Evolutionary conservation across 768 basidiomycete species (phyloP).

Genomic region (Hydnomerulius pinastri): DNA sequence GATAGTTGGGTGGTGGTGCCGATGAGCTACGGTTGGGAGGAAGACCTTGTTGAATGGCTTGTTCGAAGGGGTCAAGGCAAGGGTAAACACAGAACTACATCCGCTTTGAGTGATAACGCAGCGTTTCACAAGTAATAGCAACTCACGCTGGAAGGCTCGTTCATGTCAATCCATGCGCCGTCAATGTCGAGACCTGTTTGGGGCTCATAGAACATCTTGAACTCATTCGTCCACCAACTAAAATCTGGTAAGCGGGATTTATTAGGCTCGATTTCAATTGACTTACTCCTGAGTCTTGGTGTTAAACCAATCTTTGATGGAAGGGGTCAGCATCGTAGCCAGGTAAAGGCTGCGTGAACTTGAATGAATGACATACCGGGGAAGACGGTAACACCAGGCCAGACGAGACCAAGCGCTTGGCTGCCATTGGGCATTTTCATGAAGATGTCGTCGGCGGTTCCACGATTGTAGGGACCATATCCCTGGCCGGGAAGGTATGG

Average conservation of each 20-base stretch:
- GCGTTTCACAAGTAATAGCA: background rate
- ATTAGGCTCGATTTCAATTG: background rate
- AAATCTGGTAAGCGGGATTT: background rate
- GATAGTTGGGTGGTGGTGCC: slow-evolving; percentile 54
- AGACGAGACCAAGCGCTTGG: slow-evolving; percentile 57
- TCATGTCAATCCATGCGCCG: slow-evolving; percentile 78
- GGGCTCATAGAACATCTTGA: slow-evolving; percentile 54
- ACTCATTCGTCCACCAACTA: slow-evolving; percentile 67
- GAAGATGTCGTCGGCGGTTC: slow-evolving; percentile 54
- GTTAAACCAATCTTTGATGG: slow-evolving; percentile 58
- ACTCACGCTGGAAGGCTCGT: slow-evolving; percentile 67
- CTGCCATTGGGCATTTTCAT: slow-evolving; percentile 65
- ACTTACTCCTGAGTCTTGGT: slow-evolving; percentile 50
- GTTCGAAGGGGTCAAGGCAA: slow-evolving; percentile 59
- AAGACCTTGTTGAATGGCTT: slow-evolving; percentile 51
- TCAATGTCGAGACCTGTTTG: slow-evolving; percentile 62
- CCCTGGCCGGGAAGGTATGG: slow-evolving; percentile 47
- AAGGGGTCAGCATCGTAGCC: background rate
- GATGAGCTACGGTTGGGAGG: slow-evolving; percentile 53
- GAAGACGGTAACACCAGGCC: slow-evolving; percentile 66
- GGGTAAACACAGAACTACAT: slow-evolving; percentile 63
- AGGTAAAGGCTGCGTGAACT: no score
- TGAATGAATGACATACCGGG: no score
- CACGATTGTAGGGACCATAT: slow-evolving; percentile 58
- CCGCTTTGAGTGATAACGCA: background rate